Conservation (phyloP, 2,329 filamentous ascomycete genomes). For the Chaetothyriales sp. region DNA sequence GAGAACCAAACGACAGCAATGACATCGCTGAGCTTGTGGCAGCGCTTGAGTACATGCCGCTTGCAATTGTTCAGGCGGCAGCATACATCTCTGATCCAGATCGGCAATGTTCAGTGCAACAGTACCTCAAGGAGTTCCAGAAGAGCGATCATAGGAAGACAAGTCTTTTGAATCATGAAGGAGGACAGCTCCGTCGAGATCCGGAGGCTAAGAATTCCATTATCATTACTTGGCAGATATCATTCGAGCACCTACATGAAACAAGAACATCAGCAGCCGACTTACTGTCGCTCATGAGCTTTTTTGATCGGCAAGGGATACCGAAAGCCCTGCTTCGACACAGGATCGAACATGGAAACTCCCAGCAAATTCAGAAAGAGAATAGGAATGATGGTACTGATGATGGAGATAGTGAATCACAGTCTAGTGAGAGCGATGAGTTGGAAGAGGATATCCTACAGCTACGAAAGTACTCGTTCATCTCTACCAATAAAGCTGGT, state of each 20-base stretch:
- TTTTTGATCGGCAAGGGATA: slow-evolving; percentile 20
- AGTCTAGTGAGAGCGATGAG: neutral
- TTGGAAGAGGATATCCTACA: slow-evolving; percentile 16
- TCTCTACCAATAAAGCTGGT: neutral
- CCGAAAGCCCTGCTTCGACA: slow-evolving; percentile 17
- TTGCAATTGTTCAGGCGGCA: slow-evolving; percentile 20
- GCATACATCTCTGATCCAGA: slow-evolving; percentile 18
- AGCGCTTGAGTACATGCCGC: slow-evolving; percentile 23
- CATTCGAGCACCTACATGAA: slow-evolving; percentile 21
- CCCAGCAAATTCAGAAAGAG: too few species aligned
- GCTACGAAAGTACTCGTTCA: slow-evolving; percentile 15
- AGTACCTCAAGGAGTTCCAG: slow-evolving; percentile 12
- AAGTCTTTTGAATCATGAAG: slow-evolving; percentile 14
- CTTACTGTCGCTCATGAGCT: slow-evolving; percentile 22
- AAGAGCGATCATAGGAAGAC: slow-evolving; percentile 17
- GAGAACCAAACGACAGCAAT: neutral
- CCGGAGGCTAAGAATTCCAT: slow-evolving; percentile 21
- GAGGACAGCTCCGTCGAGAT: slow-evolving; percentile 17
- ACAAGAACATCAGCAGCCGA: slow-evolving; percentile 13
- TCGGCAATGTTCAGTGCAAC: slow-evolving; percentile 10
- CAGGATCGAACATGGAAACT: too few species aligned
- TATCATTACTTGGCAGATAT: slow-evolving; percentile 24
- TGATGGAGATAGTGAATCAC: too few species aligned
- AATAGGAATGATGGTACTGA: too few species aligned
- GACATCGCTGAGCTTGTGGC: slow-evolving; percentile 18